A percentile compares a stretch with the other conserved stretches of the same genome.
These are phyloP conservation scores for Nothopassalora personata DNA, from an alignment of 2,329 filamentous ascomycete genomes.

Conservation along the genomic window DNA sequence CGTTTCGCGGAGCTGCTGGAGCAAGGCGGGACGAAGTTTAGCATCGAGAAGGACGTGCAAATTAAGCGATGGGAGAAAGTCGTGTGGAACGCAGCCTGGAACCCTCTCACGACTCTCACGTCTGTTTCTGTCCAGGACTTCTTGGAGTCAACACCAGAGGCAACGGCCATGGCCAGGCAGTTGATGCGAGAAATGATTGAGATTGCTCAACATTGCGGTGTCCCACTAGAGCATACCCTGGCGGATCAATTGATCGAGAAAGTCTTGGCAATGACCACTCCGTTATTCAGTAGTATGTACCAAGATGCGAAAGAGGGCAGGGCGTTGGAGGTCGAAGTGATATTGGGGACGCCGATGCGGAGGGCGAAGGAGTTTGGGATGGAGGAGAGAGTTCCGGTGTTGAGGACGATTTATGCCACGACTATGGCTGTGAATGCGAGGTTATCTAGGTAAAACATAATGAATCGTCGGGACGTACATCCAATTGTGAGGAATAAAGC, in stretches of 20 bases:
- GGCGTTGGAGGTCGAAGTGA: constrained; percentile 45
- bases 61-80: constrained; percentile 57
- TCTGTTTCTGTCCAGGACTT: constrained; percentile 40
- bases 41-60: constrained; percentile 52
- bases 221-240: constrained; percentile 35
- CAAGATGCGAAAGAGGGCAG: constrained; percentile 39
- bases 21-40: constrained; percentile 42
- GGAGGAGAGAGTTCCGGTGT: constrained; percentile 33
- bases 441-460: constrained; percentile 2
- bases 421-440: constrained; percentile 25
- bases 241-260: constrained; percentile 37
- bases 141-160: constrained; percentile 38
- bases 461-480: too few species aligned
- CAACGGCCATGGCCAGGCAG: constrained; percentile 35
- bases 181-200: constrained; percentile 43
- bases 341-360: constrained; percentile 39
- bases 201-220: constrained; percentile 37
- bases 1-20: constrained; percentile 41
- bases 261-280: constrained; percentile 36
- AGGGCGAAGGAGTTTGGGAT: constrained; percentile 39
- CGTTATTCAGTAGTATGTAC: constrained; percentile 44
- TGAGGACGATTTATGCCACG: constrained; percentile 38
- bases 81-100: constrained; percentile 57
- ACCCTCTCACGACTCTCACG: constrained; percentile 48
- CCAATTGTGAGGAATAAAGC: background rate